Base-by-base conservation (phyloP, 495 filamentous ascomycete genomes). In the Daldinia grandis region DNA sequence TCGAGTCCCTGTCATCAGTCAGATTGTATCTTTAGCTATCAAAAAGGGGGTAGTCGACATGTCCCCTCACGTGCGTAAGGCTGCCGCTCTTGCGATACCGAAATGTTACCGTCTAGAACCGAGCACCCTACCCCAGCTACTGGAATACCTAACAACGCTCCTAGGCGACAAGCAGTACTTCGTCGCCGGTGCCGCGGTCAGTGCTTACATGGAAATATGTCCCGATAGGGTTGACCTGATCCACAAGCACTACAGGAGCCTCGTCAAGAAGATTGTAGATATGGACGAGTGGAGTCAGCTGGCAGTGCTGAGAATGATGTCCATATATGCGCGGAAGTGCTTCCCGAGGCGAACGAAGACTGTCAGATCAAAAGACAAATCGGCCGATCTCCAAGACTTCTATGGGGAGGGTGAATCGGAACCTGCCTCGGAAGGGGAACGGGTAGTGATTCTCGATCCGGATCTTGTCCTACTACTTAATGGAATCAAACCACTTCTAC, bases 231-330 rank as follows among this genome's bases (percentile, higher is more conserved):
- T 96, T 56, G 93, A 95, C 74, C 78, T 98, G 49, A 88, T 99
- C 58, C 96, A 99, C 79, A 89, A 92, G 73, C 91, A 95, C 75
- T 99, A 98, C 76, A 87, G 92, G 65, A 82, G 85, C 54, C 80
- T 99, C 49, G 88, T 95, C 42, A 92, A 88, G 78, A 97, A 97
- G 83, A 81, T 98, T 30, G 92, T 98, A 28, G 95, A 98, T 75
- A 99, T 99, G 95, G 95, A 99, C 79, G 95, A 99, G 78, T 99
- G 95, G 95, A 90, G 93, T 49, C 95, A 99, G 78, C 78, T 98
- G 2, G 90, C 91, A 0, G 92, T 91, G 9, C 70, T 98, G 71
- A 87, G 88, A 50, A 80, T 98, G 64, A 88, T 98, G 87, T 91
- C 89, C 5, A 77, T 89, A 27, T 99, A 99, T 73, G 89, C 92